These are phyloP conservation scores for Lactuca sativa DNA, from an alignment of 129 eudicot genomes.

Conservation along the genomic window DNA sequence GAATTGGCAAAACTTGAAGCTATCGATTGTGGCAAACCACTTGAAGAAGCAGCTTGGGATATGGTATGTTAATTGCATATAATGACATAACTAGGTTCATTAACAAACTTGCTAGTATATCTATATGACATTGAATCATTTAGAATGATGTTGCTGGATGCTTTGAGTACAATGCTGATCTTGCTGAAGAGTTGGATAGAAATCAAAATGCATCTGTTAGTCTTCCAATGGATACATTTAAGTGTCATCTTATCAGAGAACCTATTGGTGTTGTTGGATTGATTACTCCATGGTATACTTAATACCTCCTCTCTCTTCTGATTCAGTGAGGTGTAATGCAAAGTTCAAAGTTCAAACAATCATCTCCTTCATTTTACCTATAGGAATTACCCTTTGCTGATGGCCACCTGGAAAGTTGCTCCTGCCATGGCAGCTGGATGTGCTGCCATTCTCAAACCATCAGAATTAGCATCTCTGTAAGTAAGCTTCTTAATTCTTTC, in stretches of 20 bases:
- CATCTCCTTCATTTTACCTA: not conserved
- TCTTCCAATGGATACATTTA: conserved; percentile 82
- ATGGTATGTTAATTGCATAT: conserved; percentile 44
- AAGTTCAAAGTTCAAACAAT: not conserved
- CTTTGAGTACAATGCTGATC: conserved; percentile 80
- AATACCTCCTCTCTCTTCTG: not conserved
- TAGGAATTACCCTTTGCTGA: conserved; percentile 90
- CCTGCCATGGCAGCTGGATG: conserved; percentile 97
- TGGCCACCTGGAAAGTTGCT: conserved; percentile 99
- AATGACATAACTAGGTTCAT: not conserved
- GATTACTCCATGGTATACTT: conserved; percentile 76
- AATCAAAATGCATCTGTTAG: conserved; percentile 63
- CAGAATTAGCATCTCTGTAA: conserved; percentile 89
- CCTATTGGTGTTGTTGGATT: conserved; percentile 77
- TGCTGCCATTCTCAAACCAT: conserved; percentile 95
- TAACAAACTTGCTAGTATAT: not conserved
- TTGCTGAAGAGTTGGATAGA: conserved; percentile 78
- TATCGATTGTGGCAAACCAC: conserved; percentile 76
- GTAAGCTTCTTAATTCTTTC: conserved; percentile 15
- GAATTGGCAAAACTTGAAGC: conserved; percentile 71
- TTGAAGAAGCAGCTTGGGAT: conserved; percentile 88
- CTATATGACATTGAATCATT: not conserved
- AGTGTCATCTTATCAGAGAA: conserved; percentile 62
- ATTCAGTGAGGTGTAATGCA: not conserved
- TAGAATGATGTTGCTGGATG: conserved; percentile 95